Percentiles rank a stretch among this genome's conserved stretches.
Evolutionary conservation across 2,329 filamentous ascomycete genomes (phyloP).

Genomic region (Cryphonectria naterciae): DNA sequence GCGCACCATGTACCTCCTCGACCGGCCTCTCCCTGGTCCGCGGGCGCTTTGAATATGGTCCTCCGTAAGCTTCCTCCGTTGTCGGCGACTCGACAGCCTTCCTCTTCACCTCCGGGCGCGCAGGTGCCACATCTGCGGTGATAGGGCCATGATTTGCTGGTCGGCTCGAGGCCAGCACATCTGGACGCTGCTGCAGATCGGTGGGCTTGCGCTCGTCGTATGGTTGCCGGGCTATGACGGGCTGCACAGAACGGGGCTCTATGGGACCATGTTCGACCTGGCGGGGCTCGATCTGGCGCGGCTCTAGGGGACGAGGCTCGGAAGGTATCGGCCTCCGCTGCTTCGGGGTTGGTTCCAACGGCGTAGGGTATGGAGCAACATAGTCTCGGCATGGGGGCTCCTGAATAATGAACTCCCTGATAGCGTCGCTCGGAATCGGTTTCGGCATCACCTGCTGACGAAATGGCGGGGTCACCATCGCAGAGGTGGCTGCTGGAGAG

Average conservation of each 20-base stretch:
- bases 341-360: neutral
- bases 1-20: neutral
- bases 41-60: slow-evolving; percentile 19
- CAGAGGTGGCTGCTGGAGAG: slow-evolving; percentile 5
- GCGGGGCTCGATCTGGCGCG: slow-evolving; percentile 1
- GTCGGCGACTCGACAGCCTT: slow-evolving; percentile 21
- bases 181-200: neutral
- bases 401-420: slow-evolving; percentile 6
- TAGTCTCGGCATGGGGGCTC: slow-evolving; percentile 9
- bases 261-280: neutral
- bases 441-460: slow-evolving; percentile 10
- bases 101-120: slow-evolving; percentile 25
- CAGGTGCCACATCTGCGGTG: neutral
- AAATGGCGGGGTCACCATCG: neutral
- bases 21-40: slow-evolving; percentile 21
- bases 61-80: neutral
- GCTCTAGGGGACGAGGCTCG: slow-evolving; percentile 11
- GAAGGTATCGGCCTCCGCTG: slow-evolving; percentile 3
- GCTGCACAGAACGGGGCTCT: neutral
- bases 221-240: neutral
- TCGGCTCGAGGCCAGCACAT: neutral
- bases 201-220: neutral
- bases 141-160: neutral
- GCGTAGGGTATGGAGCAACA: slow-evolving; percentile 9
- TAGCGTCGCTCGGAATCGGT: slow-evolving; percentile 10